phyloP scores from a whole-genome alignment of 129 eudicot genomes.

The carrot (Daucus carota) region DNA sequence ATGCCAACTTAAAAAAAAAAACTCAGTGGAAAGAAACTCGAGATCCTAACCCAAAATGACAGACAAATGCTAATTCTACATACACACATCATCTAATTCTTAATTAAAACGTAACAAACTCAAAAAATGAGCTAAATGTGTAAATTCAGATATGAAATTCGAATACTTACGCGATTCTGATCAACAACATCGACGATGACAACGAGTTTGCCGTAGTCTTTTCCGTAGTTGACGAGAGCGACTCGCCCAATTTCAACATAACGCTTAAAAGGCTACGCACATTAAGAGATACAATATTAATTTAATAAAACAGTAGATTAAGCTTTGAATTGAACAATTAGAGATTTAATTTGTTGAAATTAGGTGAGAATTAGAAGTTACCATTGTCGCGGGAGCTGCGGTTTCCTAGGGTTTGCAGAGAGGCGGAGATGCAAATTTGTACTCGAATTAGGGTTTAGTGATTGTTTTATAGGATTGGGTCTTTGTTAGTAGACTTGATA shows the following conservation, averaged over 20 bases:
- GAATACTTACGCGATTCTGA: constrained; percentile 41
- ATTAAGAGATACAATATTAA: neutral
- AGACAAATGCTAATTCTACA: neutral
- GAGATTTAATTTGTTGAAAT: neutral
- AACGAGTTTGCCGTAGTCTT: constrained; percentile 50
- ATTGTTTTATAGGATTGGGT: neutral
- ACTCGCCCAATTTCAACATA: constrained; percentile 58
- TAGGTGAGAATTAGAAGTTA: neutral
- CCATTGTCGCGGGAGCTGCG: neutral
- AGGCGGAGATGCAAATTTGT: neutral
- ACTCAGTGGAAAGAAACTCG: neutral
- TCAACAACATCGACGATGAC: constrained; percentile 62
- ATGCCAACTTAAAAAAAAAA: neutral
- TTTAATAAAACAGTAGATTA: neutral
- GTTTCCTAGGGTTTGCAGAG: neutral
- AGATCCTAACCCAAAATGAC: neutral
- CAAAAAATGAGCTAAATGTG: neutral
- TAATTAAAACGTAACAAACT: neutral
- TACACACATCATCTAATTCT: neutral
- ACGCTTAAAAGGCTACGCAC: constrained; percentile 52
- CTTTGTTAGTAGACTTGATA: neutral
- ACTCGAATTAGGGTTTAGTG: neutral
- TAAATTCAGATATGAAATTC: neutral
- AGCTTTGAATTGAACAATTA: neutral
- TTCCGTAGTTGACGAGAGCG: constrained; percentile 50